Evolutionary conservation across 352 stramenopile genomes (phyloP).

Genomic region (Pythium monospermum): DNA sequence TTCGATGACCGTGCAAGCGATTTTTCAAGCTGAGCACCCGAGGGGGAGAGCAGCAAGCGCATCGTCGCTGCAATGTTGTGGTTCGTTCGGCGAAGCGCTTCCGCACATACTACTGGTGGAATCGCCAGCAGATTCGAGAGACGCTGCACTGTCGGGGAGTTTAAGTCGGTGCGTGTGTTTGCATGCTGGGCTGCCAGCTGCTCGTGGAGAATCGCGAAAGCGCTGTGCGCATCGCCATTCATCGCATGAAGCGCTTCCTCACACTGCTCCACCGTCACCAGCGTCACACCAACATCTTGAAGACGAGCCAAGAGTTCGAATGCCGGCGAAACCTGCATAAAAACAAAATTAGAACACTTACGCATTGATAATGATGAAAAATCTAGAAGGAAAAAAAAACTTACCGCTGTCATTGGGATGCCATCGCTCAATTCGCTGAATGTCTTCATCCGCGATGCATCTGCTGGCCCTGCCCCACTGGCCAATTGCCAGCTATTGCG

Average conservation of each 20-base stretch:
- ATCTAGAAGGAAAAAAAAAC: too few species aligned
- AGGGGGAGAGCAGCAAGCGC: slow-evolving; percentile 46
- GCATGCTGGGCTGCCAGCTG: slow-evolving; percentile 14
- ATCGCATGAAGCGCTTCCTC: slow-evolving; percentile 18
- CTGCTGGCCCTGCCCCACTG: slow-evolving; percentile 4
- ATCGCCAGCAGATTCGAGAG: slow-evolving; percentile 47
- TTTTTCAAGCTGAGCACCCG: slow-evolving; percentile 29
- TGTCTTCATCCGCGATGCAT: slow-evolving; percentile 14
- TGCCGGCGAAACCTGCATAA: slow-evolving; percentile 8
- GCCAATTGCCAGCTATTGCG: slow-evolving; percentile 20
- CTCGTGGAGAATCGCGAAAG: slow-evolving; percentile 21
- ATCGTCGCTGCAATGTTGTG: slow-evolving; percentile 49
- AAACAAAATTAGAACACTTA: slow-evolving; percentile 1
- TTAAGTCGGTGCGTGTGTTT: slow-evolving; percentile 13
- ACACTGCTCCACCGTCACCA: slow-evolving; percentile 18
- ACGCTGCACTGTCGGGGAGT: slow-evolving; percentile 35
- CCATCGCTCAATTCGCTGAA: slow-evolving; percentile 10
- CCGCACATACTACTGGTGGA: slow-evolving; percentile 43
- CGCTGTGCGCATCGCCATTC: slow-evolving; percentile 15
- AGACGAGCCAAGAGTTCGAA: slow-evolving; percentile 9
- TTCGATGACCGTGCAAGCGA: neutral
- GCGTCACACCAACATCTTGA: slow-evolving; percentile 1
- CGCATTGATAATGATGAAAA: too few species aligned
- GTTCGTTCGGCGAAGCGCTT: slow-evolving; percentile 48
- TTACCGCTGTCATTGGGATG: neutral